phyloP scores from a whole-genome alignment of 176 grass and related monocot species.

The Lolium rigidum region DNA sequence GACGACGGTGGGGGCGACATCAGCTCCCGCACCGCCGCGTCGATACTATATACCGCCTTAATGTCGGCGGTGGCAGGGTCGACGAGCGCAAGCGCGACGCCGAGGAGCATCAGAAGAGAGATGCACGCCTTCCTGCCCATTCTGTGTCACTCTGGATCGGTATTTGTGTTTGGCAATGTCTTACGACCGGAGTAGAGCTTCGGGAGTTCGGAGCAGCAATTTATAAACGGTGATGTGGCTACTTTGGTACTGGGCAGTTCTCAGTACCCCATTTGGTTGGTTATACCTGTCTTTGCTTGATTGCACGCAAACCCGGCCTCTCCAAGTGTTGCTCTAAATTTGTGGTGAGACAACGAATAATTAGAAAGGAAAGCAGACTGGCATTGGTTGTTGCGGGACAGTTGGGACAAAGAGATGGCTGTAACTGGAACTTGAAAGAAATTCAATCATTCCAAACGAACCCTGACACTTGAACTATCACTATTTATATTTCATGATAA shows the following conservation, averaged over 20 bases:
- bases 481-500: background rate
- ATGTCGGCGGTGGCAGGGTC: background rate
- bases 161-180: background rate
- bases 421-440: background rate
- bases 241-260: background rate
- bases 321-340: background rate
- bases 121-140: constrained; percentile 3
- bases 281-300: background rate
- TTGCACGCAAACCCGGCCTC: background rate
- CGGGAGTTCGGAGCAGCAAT: background rate
- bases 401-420: background rate
- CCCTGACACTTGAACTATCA: background rate
- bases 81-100: background rate
- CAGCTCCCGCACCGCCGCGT: constrained; percentile 14
- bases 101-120: constrained; percentile 18
- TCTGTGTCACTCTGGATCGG: background rate
- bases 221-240: constrained; percentile 12
- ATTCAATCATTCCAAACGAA: background rate
- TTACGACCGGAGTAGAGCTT: background rate
- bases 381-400: too few relatives aligned
- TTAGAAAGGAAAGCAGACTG: too few relatives aligned
- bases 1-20: background rate
- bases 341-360: too few relatives aligned
- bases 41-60: background rate
- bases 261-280: background rate